phyloP scores from a whole-genome alignment of 306 rosid genomes.

The Cicer arietinum region DNA sequence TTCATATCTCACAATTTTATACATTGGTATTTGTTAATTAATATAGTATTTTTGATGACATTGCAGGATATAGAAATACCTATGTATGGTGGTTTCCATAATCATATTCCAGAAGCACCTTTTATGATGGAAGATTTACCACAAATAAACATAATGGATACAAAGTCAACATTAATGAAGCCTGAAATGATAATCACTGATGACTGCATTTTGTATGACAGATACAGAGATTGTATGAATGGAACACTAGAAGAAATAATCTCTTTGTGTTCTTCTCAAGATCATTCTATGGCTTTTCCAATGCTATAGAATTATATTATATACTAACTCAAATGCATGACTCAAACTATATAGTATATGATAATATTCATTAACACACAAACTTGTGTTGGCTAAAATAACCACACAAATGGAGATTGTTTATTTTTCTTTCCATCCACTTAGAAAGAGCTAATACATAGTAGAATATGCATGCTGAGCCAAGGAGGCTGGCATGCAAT shows the following conservation, averaged over 20 bases:
- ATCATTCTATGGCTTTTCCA: constrained; percentile 58
- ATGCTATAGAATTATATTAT: constrained; percentile 55
- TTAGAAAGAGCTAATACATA: constrained; percentile 48
- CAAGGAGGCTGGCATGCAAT: constrained; percentile 48
- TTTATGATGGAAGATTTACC: constrained; percentile 83
- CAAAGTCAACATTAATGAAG: constrained; percentile 52
- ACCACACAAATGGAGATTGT: constrained; percentile 54
- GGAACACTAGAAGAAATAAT: constrained; percentile 87
- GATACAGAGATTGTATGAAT: constrained; percentile 62
- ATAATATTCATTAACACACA: constrained; percentile 60
- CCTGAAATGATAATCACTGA: constrained; percentile 50
- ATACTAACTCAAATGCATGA: constrained; percentile 39
- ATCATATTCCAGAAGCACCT: constrained; percentile 69
- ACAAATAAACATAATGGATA: constrained; percentile 62
- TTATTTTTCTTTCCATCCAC: constrained; percentile 46
- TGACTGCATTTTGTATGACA: constrained; percentile 64
- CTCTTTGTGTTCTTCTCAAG: constrained; percentile 70
- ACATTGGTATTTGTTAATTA: constrained; percentile 13
- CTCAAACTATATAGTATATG: constrained; percentile 39
- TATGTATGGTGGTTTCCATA: constrained; percentile 51
- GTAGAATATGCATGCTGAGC: constrained; percentile 43
- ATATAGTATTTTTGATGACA: not conserved
- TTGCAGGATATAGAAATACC: constrained; percentile 66
- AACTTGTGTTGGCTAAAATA: constrained; percentile 60
- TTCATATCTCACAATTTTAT: too few species aligned